Base-by-base conservation (phyloP, 805 yeast species). In the Metschnikowia koreensis region DNA sequence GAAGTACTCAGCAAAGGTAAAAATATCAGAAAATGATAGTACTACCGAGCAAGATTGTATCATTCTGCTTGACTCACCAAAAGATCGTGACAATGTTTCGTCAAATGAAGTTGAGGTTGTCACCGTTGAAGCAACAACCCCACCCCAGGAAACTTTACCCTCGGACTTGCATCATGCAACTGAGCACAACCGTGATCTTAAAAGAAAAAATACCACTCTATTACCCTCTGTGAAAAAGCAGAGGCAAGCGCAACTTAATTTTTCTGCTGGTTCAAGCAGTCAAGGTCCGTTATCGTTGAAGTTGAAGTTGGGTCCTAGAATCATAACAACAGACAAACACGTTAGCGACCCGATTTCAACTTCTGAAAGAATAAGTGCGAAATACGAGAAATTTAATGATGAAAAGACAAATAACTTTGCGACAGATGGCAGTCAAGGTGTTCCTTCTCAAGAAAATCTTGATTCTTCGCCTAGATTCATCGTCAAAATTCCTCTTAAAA, bases 401-500 rank as follows among this genome's bases (percentile, higher is more conserved):
- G 22, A 2, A 22, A 22, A 22, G 22, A 22, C 4, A 4, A 22
- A 22, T 22, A 22, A 22, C 22, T 22, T 22, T 16, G 29, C 43
- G 13, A 10, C 13, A 22, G 29, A 40, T 12, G 33, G 12, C 16
- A 11, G 9, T 16, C 10, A 22, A 40, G 31, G 13, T 22, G 13
- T 7, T 8, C 16, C 9, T 37, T 37, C 39, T n/a, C 39, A 33
- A 33, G 37, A 33, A 33, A 33, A 33, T 11, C 39, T 6, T 37
- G 7, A 37, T 5, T 5, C 1, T 7, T 37, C 9, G 16, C 36
- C 36, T 12, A 45, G 38, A 16, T 41, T 45, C 29, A 13, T 45
- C 16, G 42, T 45, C 33, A 45, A 13, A 29, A 45, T 45, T 27
- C 47, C 47, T 13, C 10, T 45, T 27, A 38, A 38, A 34, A 15